phyloP scores from a whole-genome alignment of 1,284 basidiomycete species.

The Mycosarcoma mackinlayi region DNA sequence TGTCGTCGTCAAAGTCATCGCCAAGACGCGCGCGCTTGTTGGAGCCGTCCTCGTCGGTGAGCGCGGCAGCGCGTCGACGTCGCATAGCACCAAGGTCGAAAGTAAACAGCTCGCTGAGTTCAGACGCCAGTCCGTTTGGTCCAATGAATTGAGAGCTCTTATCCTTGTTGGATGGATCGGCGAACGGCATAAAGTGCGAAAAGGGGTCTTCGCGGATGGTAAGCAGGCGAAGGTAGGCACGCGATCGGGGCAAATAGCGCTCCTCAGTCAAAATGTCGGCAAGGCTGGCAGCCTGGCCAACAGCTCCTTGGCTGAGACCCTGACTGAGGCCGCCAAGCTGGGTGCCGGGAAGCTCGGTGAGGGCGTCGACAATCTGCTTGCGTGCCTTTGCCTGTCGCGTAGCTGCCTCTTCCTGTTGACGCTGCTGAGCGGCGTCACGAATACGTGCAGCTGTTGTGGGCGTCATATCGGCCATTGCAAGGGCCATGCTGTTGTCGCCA shows the following conservation, averaged over 20 bases:
- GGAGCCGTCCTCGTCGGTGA: constrained; percentile 61
- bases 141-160: constrained; percentile 76
- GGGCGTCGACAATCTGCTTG: constrained; percentile 70
- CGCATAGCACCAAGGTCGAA: constrained; percentile 74
- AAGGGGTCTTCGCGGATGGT: constrained; percentile 86
- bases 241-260: constrained; percentile 83
- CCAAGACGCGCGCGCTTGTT: constrained; percentile 61
- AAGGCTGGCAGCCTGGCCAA: constrained; percentile 75
- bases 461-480: constrained; percentile 70
- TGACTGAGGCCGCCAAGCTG: constrained; percentile 44
- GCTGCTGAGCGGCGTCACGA: constrained; percentile 54
- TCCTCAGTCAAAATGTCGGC: constrained; percentile 78
- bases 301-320: constrained; percentile 72
- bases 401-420: constrained; percentile 46
- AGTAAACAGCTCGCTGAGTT: constrained; percentile 83
- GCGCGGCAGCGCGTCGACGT: constrained; percentile 64
- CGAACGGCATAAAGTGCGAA: constrained; percentile 80
- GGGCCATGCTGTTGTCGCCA: constrained; percentile 51
- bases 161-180: constrained; percentile 73
- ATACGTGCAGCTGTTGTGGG: constrained; percentile 72
- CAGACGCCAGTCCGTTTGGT: constrained; percentile 81
- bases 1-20: constrained; percentile 66
- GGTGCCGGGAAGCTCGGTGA: constrained; percentile 72
- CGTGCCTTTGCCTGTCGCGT: constrained; percentile 56
- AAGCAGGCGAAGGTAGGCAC: constrained; percentile 81